A percentile compares a stretch with the other conserved stretches of the same genome.
Evolutionary conservation across 2,329 filamentous ascomycete genomes (phyloP).

Genomic region (Catunica adiposa): DNA sequence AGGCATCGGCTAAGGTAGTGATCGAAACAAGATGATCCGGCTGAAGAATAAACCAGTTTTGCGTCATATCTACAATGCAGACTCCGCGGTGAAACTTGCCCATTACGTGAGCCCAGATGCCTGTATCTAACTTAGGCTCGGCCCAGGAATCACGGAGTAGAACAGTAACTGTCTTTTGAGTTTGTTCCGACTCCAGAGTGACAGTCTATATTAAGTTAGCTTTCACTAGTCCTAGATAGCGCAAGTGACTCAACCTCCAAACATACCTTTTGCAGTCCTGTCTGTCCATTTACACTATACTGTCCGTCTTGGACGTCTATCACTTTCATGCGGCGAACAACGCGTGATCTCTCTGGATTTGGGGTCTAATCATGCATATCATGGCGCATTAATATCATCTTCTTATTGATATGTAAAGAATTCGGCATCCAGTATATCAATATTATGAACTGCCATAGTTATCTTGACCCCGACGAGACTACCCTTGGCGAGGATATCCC

Average conservation of each 20-base stretch:
- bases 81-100: slow-evolving; percentile 57
- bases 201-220: slow-evolving; percentile 43
- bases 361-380: slow-evolving; percentile 11
- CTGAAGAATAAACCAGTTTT: slow-evolving; percentile 78
- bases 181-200: slow-evolving; percentile 63
- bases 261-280: slow-evolving; percentile 10
- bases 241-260: no score
- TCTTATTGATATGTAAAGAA: not conserved
- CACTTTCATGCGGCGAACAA: slow-evolving; percentile 13
- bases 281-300: not conserved
- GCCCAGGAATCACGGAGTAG: slow-evolving; percentile 74
- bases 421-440: not conserved
- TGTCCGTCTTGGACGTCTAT: slow-evolving; percentile 7
- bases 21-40: slow-evolving; percentile 91
- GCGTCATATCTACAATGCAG: slow-evolving; percentile 66
- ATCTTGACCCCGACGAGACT: not conserved
- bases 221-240: no score
- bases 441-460: not conserved
- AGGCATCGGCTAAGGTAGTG: slow-evolving; percentile 91
- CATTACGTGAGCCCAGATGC: slow-evolving; percentile 73
- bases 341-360: slow-evolving; percentile 3
- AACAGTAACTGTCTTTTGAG: slow-evolving; percentile 48
- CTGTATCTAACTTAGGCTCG: slow-evolving; percentile 57
- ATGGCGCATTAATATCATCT: slow-evolving; percentile 13
- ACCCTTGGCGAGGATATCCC: not conserved